Base-by-base conservation (phyloP, 2,329 filamentous ascomycete genomes). In the Malbranchea zuffiana region DNA sequence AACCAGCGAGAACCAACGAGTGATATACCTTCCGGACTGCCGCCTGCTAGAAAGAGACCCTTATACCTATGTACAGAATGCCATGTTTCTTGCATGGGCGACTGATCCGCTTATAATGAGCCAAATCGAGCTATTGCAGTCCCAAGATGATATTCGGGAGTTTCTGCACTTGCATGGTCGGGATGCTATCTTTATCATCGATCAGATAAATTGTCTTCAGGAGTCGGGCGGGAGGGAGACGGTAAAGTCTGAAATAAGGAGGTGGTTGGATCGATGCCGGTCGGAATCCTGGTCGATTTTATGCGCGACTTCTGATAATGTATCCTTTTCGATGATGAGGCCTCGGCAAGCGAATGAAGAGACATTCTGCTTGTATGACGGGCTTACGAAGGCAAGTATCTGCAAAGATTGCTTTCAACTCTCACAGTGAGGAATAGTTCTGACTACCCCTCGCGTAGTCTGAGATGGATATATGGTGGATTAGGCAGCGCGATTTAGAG, bases 1-100 rank as follows among this genome's bases (percentile, higher is more conserved):
- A 3, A 28, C 25, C 23, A 3, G 13, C 24, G 11, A 13, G 6
- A 19, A 25, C 2, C 19, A 20, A 3, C 3, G 25, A 7, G 34
- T 37, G 3, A 20, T 37, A 10, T 37, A 37, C n/a, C 23, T 30
- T 12, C 34, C 34, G 4, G 34, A 37, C 23, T 37, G 24, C 12
- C 24, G 23, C 2, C 6, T 37, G 8, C 18, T 16, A 16, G 4
- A 4, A 6, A 19, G 7, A 8, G 17, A 16, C 6, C 3, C 34
- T 6, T n/a, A 19, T 16, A 6, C 6, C 23, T 36, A 37, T 19
- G 8, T 37, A 7, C 34, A 37, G 18, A 13, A 15, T 6, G 3
- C 34, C 6, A 5, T 37, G 24, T 15, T 29, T 12, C 29, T 37
- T 30, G 25, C 34, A 2, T 37, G 34, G 34, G 34, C 34, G 19